phyloP scores from a whole-genome alignment of 305 asterid species.

The Solanum hybrid region DNA sequence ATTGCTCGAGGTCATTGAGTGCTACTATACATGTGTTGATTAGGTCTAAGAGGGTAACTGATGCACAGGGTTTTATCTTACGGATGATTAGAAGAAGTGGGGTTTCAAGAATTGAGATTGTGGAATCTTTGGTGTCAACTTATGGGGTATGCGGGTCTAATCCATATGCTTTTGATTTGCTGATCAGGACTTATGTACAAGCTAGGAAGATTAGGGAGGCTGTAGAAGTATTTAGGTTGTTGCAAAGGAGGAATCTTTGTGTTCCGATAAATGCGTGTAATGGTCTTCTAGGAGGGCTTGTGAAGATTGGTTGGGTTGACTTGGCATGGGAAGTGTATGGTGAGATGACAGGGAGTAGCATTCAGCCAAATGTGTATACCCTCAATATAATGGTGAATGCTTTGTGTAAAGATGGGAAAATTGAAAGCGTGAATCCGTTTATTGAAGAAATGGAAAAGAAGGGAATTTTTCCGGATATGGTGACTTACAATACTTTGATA shows the following conservation, averaged over 20 bases:
- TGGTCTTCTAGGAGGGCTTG: conserved; percentile 64
- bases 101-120: conserved; percentile 43
- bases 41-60: conserved; percentile 43
- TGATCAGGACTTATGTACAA: conserved; percentile 66
- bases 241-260: conserved; percentile 25
- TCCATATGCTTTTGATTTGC: conserved; percentile 44
- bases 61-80: conserved; percentile 61
- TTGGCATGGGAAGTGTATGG: conserved; percentile 52
- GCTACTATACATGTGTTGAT: conserved; percentile 45
- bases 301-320: conserved; percentile 64
- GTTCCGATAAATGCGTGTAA: conserved; percentile 64
- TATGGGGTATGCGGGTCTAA: conserved; percentile 34
- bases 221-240: conserved; percentile 46
- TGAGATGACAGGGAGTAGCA: conserved; percentile 29
- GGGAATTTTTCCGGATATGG: conserved; percentile 51
- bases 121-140: conserved; percentile 42
- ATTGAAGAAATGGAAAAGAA: conserved; percentile 44
- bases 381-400: conserved; percentile 72
- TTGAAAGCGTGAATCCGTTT: conserved; percentile 30
- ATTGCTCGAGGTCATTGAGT: conserved; percentile 47
- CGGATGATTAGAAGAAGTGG: conserved; percentile 63
- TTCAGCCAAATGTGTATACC: conserved; percentile 54
- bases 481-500: conserved; percentile 64
- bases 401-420: conserved; percentile 48
- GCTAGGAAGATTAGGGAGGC: conserved; percentile 81